Evolutionary conservation across 1,284 basidiomycete genomes (phyloP).

Genomic region (Stereum hirsutum): DNA sequence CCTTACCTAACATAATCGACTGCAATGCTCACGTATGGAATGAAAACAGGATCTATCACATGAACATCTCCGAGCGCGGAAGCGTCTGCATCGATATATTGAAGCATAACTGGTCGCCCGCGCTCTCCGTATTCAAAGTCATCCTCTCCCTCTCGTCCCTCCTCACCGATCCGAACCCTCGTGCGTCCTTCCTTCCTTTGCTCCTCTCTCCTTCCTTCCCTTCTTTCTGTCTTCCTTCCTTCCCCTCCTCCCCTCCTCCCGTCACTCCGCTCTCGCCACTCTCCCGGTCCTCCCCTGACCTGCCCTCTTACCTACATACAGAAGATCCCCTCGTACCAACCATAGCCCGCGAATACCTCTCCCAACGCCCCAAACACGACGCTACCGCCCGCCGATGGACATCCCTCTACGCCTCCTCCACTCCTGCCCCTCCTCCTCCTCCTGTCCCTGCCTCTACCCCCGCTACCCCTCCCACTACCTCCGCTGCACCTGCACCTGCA

Average conservation of each 20-base stretch:
- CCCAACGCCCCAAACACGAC: slow-evolving; percentile 57
- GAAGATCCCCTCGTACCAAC: slow-evolving; percentile 46
- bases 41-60: slow-evolving; percentile 73
- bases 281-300: not conserved
- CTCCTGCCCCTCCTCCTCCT: slow-evolving; percentile 19
- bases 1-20: not conserved
- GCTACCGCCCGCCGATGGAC: slow-evolving; percentile 58
- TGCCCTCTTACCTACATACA: too few relatives aligned
- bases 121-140: slow-evolving; percentile 85
- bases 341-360: slow-evolving; percentile 62
- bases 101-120: slow-evolving; percentile 87
- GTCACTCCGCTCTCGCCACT: not conserved
- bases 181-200: slow-evolving; percentile 32
- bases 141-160: slow-evolving; percentile 83
- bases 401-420: slow-evolving; percentile 45
- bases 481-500: not conserved
- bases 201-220: slow-evolving; percentile 2
- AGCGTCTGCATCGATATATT: slow-evolving; percentile 76
- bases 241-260: slow-evolving; percentile 45
- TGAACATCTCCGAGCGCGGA: slow-evolving; percentile 80
- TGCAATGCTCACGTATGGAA: not conserved
- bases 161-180: slow-evolving; percentile 84
- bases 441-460: slow-evolving; percentile 15
- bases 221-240: slow-evolving; percentile 37
- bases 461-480: slow-evolving; percentile 9